These are phyloP conservation scores for Cudoniella acicularis DNA, from an alignment of 495 filamentous ascomycete species.

Conservation along the genomic window DNA sequence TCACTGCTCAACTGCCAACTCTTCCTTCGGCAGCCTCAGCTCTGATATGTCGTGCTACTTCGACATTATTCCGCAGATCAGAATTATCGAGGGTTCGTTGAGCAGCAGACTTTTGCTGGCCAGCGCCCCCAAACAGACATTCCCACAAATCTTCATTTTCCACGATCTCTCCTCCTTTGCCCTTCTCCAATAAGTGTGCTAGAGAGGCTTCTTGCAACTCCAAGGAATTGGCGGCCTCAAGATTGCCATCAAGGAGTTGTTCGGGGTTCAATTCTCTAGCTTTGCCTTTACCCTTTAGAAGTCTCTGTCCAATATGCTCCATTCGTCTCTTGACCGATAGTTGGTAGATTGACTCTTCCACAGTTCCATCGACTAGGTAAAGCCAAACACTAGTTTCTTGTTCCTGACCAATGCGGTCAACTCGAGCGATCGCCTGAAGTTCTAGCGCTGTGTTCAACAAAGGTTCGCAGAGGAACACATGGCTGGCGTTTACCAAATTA, in stretches of 20 bases:
- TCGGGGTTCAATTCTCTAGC: slow-evolving; percentile 24
- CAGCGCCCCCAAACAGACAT: slow-evolving; percentile 67
- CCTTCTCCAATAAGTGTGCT: slow-evolving; percentile 63
- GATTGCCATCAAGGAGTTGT: slow-evolving; percentile 25
- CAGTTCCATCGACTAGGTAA: slow-evolving; percentile 82
- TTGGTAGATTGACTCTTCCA: slow-evolving; percentile 86
- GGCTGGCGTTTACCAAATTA: slow-evolving; percentile 86
- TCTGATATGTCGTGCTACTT: slow-evolving; percentile 14
- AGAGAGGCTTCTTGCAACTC: slow-evolving; percentile 72
- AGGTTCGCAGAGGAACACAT: slow-evolving; percentile 93
- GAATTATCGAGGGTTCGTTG: background rate
- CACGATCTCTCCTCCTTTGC: slow-evolving; percentile 77
- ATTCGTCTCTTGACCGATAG: slow-evolving; percentile 75
- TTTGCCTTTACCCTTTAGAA: slow-evolving; percentile 32
- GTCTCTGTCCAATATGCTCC: slow-evolving; percentile 61
- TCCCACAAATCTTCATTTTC: slow-evolving; percentile 79
- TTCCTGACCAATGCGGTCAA: slow-evolving; percentile 89
- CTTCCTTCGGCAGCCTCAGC: slow-evolving; percentile 23
- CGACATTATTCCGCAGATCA: slow-evolving; percentile 9
- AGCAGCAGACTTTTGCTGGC: background rate
- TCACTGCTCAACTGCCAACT: background rate
- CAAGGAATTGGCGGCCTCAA: slow-evolving; percentile 70
- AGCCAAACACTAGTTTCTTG: slow-evolving; percentile 91
- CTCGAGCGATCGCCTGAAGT: slow-evolving; percentile 87
- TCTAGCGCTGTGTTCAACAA: slow-evolving; percentile 90